These are phyloP conservation scores for Ophiostoma sp. DNA, from an alignment of 2,329 filamentous ascomycete genomes.

Conservation along the genomic window DNA sequence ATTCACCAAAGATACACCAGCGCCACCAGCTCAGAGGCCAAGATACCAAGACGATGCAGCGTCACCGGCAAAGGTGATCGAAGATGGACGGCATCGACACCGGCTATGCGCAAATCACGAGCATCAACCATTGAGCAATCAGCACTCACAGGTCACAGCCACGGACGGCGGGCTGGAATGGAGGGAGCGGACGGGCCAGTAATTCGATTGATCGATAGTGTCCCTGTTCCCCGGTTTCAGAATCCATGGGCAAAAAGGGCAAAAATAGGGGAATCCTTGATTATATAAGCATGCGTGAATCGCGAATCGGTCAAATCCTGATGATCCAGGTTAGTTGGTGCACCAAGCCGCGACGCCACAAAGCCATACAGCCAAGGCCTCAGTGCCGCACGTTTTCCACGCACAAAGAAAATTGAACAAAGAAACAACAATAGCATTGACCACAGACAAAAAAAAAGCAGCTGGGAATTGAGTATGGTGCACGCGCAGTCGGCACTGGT, in stretches of 20 bases:
- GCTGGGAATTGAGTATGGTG: too few relatives aligned
- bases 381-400: not conserved
- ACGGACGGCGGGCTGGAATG: not conserved
- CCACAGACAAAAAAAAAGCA: not conserved
- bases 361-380: too few relatives aligned
- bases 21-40: not conserved
- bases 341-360: too few relatives aligned
- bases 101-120: not conserved
- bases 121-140: not conserved
- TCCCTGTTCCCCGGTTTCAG: conserved; percentile 6
- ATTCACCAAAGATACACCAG: not conserved
- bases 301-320: not conserved
- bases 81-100: not conserved
- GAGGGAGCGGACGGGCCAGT: not conserved
- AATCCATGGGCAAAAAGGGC: not conserved
- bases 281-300: not conserved
- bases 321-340: not conserved
- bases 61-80: not conserved
- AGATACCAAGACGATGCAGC: not conserved
- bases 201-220: not conserved
- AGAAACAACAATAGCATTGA: conserved; percentile 4
- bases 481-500: not conserved
- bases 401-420: not conserved
- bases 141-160: not conserved
- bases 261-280: not conserved